Evolutionary conservation across 768 basidiomycete genomes (phyloP), one percentile per base, ranked within the genome.

Genomic region (Boletales sp.): DNA sequence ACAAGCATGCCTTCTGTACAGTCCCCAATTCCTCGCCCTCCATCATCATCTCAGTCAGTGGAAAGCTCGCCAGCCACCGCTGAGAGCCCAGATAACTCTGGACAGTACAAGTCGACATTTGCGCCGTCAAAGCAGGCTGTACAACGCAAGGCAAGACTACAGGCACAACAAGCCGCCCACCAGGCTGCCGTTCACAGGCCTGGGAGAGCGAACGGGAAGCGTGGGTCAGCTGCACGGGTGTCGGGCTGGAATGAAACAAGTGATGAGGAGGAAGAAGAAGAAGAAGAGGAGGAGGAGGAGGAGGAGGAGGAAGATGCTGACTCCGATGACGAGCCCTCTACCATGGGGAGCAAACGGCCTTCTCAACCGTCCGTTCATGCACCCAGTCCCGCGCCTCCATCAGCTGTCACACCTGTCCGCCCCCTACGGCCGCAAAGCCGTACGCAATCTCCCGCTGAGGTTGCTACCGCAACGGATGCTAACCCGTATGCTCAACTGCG

Each of bases 241-340:
- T 66, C 69, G 7, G 74, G 73, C 14, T 82, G 82, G 79, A 76
- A 72, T 37, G 86, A 84, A 59, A 89, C 86, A 59, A 87, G 87
- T 48, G 88, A 90, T 21, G 88, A 89, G 6, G 69, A 89, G 62
- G 88, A 91, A 47, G 90, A 92, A 38, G 88, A 91, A 47, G 90
- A 92, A 38, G 87, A 91, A 4, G 90, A 94, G 3, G 80, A 85
- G 6, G 89, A 93, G 0, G 88, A 85, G 0, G 82, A 83, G 0
- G 82, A 85, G 0, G 85, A 84, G 0, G 82, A 84, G 12, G 75
- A 73, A 13, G 75, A 87, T 8, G 83, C 74, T 7, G 84, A 87
- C 61, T 86, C 84, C 5, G 85, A 86, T 54, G 72, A 53, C 0
- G 73, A 72, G 32, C 75, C 75, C 11, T 68, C 70, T 12, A 50